Percentiles rank a stretch among this genome's conserved stretches.
These are phyloP conservation scores for Oleoguttula mirabilis DNA, from an alignment of 495 filamentous ascomycete species.

Conservation along the genomic window DNA sequence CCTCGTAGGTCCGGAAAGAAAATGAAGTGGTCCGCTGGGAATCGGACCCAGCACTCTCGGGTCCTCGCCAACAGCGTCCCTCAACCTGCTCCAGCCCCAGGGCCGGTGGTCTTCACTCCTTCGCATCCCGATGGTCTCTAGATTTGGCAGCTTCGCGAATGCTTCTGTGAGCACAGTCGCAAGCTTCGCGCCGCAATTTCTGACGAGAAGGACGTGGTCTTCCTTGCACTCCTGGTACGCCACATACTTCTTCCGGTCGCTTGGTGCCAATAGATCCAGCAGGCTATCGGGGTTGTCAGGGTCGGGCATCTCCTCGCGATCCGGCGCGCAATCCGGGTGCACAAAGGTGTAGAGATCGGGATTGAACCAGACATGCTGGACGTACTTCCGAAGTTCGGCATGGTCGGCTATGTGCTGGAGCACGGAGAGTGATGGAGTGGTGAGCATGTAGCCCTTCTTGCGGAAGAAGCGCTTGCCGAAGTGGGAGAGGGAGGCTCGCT, in stretches of 20 bases:
- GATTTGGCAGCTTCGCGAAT: slow-evolving; percentile 11
- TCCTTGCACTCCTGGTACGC: slow-evolving; percentile 4
- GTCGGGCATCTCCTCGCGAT: slow-evolving; percentile 1
- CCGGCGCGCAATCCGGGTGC: slow-evolving; percentile 5
- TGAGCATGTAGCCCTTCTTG: slow-evolving; percentile 20
- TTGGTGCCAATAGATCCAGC: background rate
- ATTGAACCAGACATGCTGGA: slow-evolving; percentile 21
- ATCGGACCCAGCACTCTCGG: slow-evolving; percentile 12
- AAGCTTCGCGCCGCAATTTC: background rate
- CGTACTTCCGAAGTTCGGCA: slow-evolving; percentile 7
- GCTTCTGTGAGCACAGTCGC: background rate
- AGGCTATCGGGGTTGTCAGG: slow-evolving; percentile 2
- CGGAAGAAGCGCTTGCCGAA: slow-evolving; percentile 20
- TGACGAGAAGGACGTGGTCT: slow-evolving; percentile 8
- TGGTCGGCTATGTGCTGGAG: slow-evolving; percentile 8
- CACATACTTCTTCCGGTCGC: slow-evolving; percentile 2
- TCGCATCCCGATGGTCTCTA: slow-evolving; percentile 18
- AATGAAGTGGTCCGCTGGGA: background rate
- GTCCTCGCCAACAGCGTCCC: slow-evolving; percentile 10
- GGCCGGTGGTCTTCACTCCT: slow-evolving; percentile 16
- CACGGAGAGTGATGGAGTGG: slow-evolving; percentile 2
- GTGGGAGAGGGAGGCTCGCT: background rate
- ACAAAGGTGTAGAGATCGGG: slow-evolving; percentile 17
- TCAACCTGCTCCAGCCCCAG: slow-evolving; percentile 15
- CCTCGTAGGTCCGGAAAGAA: slow-evolving; percentile 10